These are phyloP conservation scores for Paxillus involutus DNA, from an alignment of 768 basidiomycete genomes.

Conservation along the genomic window DNA sequence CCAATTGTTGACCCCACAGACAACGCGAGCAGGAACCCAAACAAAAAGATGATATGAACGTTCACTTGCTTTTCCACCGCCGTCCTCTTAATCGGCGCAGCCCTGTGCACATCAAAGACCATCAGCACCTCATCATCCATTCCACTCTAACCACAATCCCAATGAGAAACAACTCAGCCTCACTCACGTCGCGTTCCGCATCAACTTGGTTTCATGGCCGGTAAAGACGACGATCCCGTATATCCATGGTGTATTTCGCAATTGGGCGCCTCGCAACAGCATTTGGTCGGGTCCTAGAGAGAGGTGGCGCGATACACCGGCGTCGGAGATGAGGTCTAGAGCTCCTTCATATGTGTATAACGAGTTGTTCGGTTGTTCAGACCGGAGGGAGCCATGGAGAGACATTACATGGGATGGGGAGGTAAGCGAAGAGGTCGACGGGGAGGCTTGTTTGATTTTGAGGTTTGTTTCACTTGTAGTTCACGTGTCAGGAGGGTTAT, in stretches of 20 bases:
- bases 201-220: conserved; percentile 97
- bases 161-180: not conserved
- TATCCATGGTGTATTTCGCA: conserved; percentile 95
- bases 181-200: conserved; percentile 95
- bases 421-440: conserved; percentile 76
- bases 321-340: conserved; percentile 56
- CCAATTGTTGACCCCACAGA: conserved; percentile 93
- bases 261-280: conserved; percentile 89
- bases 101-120: conserved; percentile 45
- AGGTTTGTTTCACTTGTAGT: conserved; percentile 86
- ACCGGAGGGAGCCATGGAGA: conserved; percentile 82
- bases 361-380: conserved; percentile 97
- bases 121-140: not conserved
- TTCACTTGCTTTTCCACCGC: conserved; percentile 97
- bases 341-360: conserved; percentile 94
- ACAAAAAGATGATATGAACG: conserved; percentile 92
- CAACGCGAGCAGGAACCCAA: conserved; percentile 81
- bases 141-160: not conserved
- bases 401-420: conserved; percentile 71
- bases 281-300: conserved; percentile 95
- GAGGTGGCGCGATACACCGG: conserved; percentile 71
- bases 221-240: conserved; percentile 94
- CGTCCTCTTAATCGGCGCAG: conserved; percentile 95
- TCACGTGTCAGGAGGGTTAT: not conserved
- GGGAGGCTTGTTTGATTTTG: conserved; percentile 96